These are phyloP conservation scores for Marasmius fiardii DNA, from an alignment of 1,284 basidiomycete species.

Conservation along the genomic window DNA sequence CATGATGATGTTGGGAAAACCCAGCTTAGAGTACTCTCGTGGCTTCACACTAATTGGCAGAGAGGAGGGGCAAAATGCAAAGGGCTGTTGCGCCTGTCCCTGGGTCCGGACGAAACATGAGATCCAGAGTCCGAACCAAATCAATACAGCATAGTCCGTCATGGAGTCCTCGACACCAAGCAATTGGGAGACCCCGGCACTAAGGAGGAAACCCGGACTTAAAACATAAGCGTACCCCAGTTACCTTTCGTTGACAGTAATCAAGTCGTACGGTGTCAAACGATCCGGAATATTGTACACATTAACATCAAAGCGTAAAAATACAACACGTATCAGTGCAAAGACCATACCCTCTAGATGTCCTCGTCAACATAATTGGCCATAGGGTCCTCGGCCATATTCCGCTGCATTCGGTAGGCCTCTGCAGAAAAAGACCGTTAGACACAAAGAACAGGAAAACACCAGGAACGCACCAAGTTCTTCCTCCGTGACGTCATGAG, in stretches of 20 bases:
- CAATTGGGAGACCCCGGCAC: no score
- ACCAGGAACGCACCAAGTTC: conserved; percentile 69
- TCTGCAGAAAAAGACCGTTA: conserved; percentile 44
- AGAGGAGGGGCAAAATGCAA: no score
- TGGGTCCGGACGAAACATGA: no score
- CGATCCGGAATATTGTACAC: background rate
- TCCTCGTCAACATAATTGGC: conserved; percentile 74
- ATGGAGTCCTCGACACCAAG: no score
- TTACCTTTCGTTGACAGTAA: no score
- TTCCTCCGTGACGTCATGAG: conserved; percentile 86
- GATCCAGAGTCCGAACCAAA: no score
- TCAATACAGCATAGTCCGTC: no score
- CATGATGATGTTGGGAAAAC: background rate
- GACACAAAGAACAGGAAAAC: conserved; percentile 4
- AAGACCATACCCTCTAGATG: conserved; percentile 18
- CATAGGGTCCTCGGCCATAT: conserved; percentile 83
- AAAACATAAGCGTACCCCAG: no score
- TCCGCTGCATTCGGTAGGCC: conserved; percentile 76
- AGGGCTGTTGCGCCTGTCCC: no score
- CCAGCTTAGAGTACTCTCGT: background rate
- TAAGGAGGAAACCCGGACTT: no score
- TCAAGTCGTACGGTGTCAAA: no score
- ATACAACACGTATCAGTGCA: conserved; percentile 3
- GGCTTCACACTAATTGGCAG: background rate
- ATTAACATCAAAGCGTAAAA: background rate